Evolutionary conservation across 495 filamentous ascomycete species (phyloP), one percentile per base, ranked within the genome.

Genomic region (Talaromyces trachyspermus): DNA sequence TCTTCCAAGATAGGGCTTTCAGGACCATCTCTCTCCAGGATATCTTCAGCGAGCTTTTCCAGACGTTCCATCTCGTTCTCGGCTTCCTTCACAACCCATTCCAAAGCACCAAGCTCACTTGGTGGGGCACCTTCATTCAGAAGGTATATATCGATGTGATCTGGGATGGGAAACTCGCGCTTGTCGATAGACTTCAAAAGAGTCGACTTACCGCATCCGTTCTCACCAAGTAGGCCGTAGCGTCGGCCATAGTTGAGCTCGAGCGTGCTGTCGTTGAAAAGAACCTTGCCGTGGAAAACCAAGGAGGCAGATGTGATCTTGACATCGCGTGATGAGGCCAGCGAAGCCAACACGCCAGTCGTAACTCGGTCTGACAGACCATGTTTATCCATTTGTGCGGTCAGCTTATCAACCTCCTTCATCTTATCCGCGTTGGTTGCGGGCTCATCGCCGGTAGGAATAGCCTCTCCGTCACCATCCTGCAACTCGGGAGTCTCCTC

Each of bases 131-230:
- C 94, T 64, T 99, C 88, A 70, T 99, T 97, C 52, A 99, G 74
- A 18, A 99, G 81, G 70, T 99, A 99, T 65, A 99, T 94, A 72
- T 99, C 92, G 66, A 97, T 76, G 66, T 96, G 91, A 3, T 96
- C 89, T 39, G 92, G 92, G 56, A 99, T 85, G 24, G 92, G 92
- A 62, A 80, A 99, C 68, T 99, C 92, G 62, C 94, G 86, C 56
- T 80, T 80, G 57, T 83, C 85, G 66, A 99, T 95, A 49, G 92
- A 82, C 77, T 96, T 97, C 56, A 99, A 78, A 0, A 97, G 68
- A 9, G 92, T 99, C 52, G 89, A 95, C 74, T 99, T 99, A 60
- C 92, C 92, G 60, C 92, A 99, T 43, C 92, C 92, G 81, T 99
- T 99, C 77, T 99, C 92, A 58, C 92, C 92, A 47, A 99, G 71